Evolutionary conservation across 2,329 filamentous ascomycete species (phyloP).

Genomic region (Kalmusia sp.): DNA sequence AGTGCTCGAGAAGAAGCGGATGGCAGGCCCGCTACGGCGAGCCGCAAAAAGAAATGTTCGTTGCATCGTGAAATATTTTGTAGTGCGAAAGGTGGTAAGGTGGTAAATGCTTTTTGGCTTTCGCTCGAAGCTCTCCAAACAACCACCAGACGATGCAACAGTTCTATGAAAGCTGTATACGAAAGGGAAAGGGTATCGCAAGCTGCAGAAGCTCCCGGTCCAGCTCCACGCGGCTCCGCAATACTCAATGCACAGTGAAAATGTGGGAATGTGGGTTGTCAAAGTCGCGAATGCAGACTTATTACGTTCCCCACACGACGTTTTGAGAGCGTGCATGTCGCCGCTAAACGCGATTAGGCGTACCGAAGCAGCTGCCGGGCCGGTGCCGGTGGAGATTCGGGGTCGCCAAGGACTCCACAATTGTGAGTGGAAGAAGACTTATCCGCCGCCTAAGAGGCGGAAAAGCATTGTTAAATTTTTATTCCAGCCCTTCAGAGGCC

Average conservation of each 20-base stretch:
- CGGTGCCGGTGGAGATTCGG: slow-evolving; percentile 35
- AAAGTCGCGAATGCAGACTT: slow-evolving; percentile 32
- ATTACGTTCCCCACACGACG: slow-evolving; percentile 39
- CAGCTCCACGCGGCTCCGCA: slow-evolving; percentile 22
- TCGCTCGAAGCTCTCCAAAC: slow-evolving; percentile 3
- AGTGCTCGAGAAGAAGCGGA: slow-evolving; percentile 46
- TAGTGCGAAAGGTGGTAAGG: not conserved
- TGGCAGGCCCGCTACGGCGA: slow-evolving; percentile 36
- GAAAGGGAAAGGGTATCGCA: not conserved
- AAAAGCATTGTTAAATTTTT: not conserved
- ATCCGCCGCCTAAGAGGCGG: slow-evolving; percentile 20
- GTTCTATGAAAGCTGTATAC: slow-evolving; percentile 1
- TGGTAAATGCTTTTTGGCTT: not conserved
- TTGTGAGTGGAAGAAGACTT: slow-evolving; percentile 31
- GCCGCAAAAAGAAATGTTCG: slow-evolving; percentile 42
- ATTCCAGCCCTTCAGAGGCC: not conserved
- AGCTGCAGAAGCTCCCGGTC: slow-evolving; percentile 8
- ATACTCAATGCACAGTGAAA: slow-evolving; percentile 16
- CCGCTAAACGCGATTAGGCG: slow-evolving; percentile 29
- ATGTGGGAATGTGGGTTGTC: slow-evolving; percentile 18
- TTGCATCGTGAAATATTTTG: slow-evolving; percentile 35
- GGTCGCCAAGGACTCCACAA: slow-evolving; percentile 32
- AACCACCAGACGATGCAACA: not conserved
- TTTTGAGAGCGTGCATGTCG: slow-evolving; percentile 32
- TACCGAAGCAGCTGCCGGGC: slow-evolving; percentile 42